phyloP scores from a whole-genome alignment of 306 rosid species.

The Delonix regia region DNA sequence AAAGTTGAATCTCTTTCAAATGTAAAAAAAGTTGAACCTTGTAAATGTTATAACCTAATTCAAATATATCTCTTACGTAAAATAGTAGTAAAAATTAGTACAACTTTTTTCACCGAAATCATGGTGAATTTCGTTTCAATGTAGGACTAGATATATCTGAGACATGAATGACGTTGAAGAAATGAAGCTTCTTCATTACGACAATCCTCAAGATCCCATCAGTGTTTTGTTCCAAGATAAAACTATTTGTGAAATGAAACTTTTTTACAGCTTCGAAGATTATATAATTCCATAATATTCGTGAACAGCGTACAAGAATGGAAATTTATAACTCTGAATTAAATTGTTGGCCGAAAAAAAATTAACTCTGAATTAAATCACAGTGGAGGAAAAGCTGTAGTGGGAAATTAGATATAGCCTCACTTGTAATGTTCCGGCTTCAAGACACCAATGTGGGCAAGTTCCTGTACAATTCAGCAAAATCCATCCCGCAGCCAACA shows the following conservation, averaged over 20 bases:
- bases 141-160: too few species aligned
- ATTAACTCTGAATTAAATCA: neutral
- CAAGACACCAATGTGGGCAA: slow-evolving; percentile 89
- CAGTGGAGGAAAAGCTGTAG: neutral
- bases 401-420: neutral
- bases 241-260: neutral
- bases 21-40: neutral
- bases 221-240: neutral
- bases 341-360: too few species aligned
- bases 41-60: neutral
- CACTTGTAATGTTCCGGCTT: slow-evolving; percentile 70
- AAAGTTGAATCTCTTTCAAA: neutral
- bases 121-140: too few species aligned
- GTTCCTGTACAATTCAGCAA: slow-evolving; percentile 76
- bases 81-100: neutral
- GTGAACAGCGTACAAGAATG: neutral
- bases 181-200: neutral
- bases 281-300: neutral
- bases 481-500: slow-evolving; percentile 96
- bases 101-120: too few species aligned
- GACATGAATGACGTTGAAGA: neutral
- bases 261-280: neutral
- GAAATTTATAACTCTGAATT: neutral
- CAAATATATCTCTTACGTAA: neutral
- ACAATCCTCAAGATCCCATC: neutral